Evolutionary conservation across 2,329 filamentous ascomycete genomes (phyloP).

Genomic region (Colletotrichum phormii): DNA sequence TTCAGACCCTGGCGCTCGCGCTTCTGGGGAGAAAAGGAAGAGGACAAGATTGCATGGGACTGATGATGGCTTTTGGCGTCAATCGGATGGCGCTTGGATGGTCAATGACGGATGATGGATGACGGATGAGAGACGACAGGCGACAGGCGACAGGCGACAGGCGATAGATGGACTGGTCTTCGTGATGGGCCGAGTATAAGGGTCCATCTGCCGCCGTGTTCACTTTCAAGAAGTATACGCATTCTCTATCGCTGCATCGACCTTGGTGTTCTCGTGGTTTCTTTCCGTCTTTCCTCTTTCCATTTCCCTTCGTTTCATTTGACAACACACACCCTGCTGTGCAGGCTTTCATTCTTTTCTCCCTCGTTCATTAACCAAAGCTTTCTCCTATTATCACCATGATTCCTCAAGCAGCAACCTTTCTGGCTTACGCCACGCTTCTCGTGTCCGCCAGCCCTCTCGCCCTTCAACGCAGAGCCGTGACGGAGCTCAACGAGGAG

Average conservation of each 20-base stretch:
- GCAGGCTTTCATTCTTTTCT: conserved; percentile 42
- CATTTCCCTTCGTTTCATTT: conserved; percentile 37
- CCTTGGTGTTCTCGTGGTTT: conserved; percentile 38
- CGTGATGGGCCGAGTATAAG: conserved; percentile 27
- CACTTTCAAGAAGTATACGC: not conserved
- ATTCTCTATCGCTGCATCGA: conserved; percentile 5
- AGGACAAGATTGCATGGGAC: conserved; percentile 1
- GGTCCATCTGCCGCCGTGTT: not conserved
- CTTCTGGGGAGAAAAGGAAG: conserved; percentile 1
- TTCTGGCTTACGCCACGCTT: conserved; percentile 43
- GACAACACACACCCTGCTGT: conserved; percentile 42
- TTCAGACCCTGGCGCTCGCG: conserved; percentile 25
- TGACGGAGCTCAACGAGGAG: conserved; percentile 54
- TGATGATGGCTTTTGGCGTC: not conserved
- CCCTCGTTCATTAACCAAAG: not conserved
- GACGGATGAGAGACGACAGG: conserved; percentile 5
- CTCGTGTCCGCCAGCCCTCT: conserved; percentile 43
- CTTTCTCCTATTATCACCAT: conserved; percentile 29
- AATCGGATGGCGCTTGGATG: conserved; percentile 30
- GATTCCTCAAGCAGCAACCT: conserved; percentile 39
- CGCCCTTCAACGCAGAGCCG: conserved; percentile 47
- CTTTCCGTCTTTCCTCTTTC: conserved; percentile 34
- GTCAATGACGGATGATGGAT: conserved; percentile 7
- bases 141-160: not conserved
- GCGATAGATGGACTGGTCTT: not conserved